phyloP scores from a whole-genome alignment of 306 rosid species.

The Medicago lupulina region DNA sequence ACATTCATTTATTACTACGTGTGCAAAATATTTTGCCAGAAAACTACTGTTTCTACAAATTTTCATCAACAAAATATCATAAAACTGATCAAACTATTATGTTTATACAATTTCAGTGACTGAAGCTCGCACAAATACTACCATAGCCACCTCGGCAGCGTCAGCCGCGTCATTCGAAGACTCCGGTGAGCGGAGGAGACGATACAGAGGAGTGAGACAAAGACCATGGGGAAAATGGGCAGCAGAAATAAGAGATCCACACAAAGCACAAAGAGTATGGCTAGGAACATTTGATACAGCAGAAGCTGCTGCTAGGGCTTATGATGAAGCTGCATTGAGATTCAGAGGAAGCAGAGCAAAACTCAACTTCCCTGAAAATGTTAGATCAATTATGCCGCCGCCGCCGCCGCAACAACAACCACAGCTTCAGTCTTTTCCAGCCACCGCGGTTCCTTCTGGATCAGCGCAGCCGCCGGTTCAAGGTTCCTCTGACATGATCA shows the following conservation, averaged over 20 bases:
- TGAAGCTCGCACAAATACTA: constrained; percentile 27
- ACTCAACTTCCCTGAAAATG: constrained; percentile 92
- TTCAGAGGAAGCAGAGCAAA: constrained; percentile 95
- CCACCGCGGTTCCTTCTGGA: neutral
- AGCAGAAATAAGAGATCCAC: constrained; percentile 96
- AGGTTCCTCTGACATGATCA: constrained; percentile 43
- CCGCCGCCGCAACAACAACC: constrained; percentile 24
- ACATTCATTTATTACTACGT: too few species aligned
- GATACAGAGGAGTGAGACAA: constrained; percentile 94
- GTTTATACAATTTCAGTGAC: constrained; percentile 30
- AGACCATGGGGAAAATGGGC: constrained; percentile 99
- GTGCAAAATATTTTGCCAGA: too few species aligned
- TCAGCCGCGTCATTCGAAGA: constrained; percentile 42
- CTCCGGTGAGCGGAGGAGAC: constrained; percentile 60
- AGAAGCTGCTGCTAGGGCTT: constrained; percentile 93
- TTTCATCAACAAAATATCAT: neutral
- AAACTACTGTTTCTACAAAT: neutral
- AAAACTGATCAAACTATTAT: neutral
- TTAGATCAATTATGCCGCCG: constrained; percentile 53
- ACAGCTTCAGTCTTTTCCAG: constrained; percentile 37
- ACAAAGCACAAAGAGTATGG: constrained; percentile 97
- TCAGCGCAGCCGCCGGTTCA: constrained; percentile 35
- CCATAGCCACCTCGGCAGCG: neutral
- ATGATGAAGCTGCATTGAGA: constrained; percentile 90
- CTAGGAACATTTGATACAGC: constrained; percentile 97